Percentiles rank a stretch among this genome's conserved stretches.
Evolutionary conservation across 768 basidiomycete species (phyloP).

Genomic region (Lactarius quietus): DNA sequence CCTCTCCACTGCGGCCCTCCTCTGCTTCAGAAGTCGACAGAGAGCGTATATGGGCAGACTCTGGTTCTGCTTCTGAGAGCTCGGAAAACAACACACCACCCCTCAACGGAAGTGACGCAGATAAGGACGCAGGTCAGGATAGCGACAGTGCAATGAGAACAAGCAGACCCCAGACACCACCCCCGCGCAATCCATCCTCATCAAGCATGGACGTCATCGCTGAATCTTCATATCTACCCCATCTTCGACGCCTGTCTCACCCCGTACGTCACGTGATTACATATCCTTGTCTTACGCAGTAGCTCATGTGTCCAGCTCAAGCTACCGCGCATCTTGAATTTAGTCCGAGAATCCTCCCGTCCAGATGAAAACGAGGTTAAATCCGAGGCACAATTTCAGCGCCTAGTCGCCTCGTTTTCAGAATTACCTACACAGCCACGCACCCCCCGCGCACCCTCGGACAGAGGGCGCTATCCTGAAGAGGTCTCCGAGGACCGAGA

Average conservation of each 20-base stretch:
- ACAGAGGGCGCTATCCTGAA: slow-evolving; percentile 80
- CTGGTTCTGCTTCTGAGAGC: slow-evolving; percentile 57
- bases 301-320: slow-evolving; percentile 47
- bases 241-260: slow-evolving; percentile 42
- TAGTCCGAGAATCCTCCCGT: slow-evolving; percentile 59
- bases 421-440: slow-evolving; percentile 63
- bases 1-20: slow-evolving; percentile 35
- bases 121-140: slow-evolving; percentile 38
- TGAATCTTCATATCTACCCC: slow-evolving; percentile 19
- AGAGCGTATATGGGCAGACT: slow-evolving; percentile 64
- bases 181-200: slow-evolving; percentile 18
- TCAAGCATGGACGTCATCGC: slow-evolving; percentile 25
- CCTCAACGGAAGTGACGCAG: slow-evolving; percentile 41
- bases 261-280: slow-evolving; percentile 45
- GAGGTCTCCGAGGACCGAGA: slow-evolving; percentile 57
- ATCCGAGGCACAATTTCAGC: slow-evolving; percentile 84
- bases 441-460: slow-evolving; percentile 61
- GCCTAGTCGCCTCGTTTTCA: slow-evolving; percentile 67
- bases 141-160: slow-evolving; percentile 33
- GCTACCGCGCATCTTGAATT: slow-evolving; percentile 63
- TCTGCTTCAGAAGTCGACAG: slow-evolving; percentile 34
- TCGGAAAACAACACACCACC: slow-evolving; percentile 73
- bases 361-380: slow-evolving; percentile 77
- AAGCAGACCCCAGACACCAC: slow-evolving; percentile 25
- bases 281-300: slow-evolving; percentile 25